Evolutionary conservation across 2,329 filamentous ascomycete genomes (phyloP), one percentile per base, ranked within the genome.

Genomic region (Ilyonectria robusta): DNA sequence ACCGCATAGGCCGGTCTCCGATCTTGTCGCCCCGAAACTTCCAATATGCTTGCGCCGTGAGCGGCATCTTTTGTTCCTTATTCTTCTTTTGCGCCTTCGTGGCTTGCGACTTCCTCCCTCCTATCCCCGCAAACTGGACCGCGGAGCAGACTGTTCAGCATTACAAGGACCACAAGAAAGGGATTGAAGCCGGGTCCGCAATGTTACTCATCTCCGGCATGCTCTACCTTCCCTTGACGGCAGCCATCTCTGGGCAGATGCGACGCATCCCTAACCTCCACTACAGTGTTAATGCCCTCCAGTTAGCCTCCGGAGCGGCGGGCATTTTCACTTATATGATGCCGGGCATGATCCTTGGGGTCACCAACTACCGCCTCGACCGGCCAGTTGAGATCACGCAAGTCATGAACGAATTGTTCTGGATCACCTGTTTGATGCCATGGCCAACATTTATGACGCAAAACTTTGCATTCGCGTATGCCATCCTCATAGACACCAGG

Each of bases 371-470:
- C 33, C 53, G 62, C 33, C 62, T 59, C 13, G 57, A 68, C 21
- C 62, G 66, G 6, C 58, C 57, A 1, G 37, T 21, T 13, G 62
- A 68, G 29, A 62, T 66, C 31, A 68, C 66, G 8, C 47, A 65
- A 31, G 48, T 58, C 6, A 26, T 68, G 6, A 68, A 62, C 21
- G 66, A 68, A 9, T n/a, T 46, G 8, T 46, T 46, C 4, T 65
- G 50, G 61, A 21, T 68, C 15, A 48, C 42, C 21, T n/a, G 19
- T 10, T 21, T 53, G 6, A 33, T 65, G 48, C 23, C 62, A 13
- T 68, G 62, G 66, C 66, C 66, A 15, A 29, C 37, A 1, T 62
- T 62, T 21, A 56, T 56, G 53, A 59, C 44, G 6, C 66, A 68
- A 19, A 48, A 47, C 47, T 51, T 65, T 23, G 58, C 62, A 7